Percentiles rank a stretch among this genome's conserved stretches.
phyloP scores from a whole-genome alignment of 2,329 filamentous ascomycete species.

The Fusarium penzigii region DNA sequence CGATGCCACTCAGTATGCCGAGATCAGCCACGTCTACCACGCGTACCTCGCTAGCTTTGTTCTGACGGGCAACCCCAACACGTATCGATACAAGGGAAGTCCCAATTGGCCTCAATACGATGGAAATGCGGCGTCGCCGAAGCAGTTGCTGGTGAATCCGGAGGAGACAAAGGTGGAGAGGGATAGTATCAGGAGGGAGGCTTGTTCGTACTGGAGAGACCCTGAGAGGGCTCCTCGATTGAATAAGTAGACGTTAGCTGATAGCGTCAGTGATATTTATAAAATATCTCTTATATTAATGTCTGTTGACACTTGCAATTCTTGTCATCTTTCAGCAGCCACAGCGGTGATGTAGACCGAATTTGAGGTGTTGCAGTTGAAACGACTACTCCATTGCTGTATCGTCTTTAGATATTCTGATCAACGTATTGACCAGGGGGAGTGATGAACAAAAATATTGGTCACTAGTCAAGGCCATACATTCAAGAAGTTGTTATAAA shows the following conservation, averaged over 20 bases:
- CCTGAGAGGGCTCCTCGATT: constrained; percentile 34
- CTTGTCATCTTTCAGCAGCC: too few relatives aligned
- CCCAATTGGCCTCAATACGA: constrained; percentile 20
- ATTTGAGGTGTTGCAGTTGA: too few relatives aligned
- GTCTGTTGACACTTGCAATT: too few relatives aligned
- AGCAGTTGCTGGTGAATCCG: constrained; percentile 37
- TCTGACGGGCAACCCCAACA: constrained; percentile 36
- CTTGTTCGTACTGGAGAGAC: constrained; percentile 39
- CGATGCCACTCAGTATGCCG: constrained; percentile 35
- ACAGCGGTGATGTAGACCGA: too few relatives aligned
- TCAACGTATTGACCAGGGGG: too few relatives aligned
- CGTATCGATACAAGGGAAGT: constrained; percentile 19
- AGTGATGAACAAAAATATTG: too few relatives aligned
- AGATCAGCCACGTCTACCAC: constrained; percentile 39
- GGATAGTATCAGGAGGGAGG: constrained; percentile 34
- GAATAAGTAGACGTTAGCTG: constrained; percentile 32
- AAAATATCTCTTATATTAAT: too few relatives aligned
- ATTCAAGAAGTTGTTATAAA: too few relatives aligned
- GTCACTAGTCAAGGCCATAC: too few relatives aligned
- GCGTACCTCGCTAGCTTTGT: constrained; percentile 41
- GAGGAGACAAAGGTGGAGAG: constrained; percentile 33
- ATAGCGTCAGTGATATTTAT: too few relatives aligned
- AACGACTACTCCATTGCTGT: too few relatives aligned
- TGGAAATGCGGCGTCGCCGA: constrained; percentile 2
- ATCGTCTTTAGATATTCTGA: too few relatives aligned